Percentiles rank a stretch among this genome's conserved stretches.
Evolutionary conservation across 495 filamentous ascomycete genomes (phyloP).

Genomic region (Rostrohypoxylon terebratum): DNA sequence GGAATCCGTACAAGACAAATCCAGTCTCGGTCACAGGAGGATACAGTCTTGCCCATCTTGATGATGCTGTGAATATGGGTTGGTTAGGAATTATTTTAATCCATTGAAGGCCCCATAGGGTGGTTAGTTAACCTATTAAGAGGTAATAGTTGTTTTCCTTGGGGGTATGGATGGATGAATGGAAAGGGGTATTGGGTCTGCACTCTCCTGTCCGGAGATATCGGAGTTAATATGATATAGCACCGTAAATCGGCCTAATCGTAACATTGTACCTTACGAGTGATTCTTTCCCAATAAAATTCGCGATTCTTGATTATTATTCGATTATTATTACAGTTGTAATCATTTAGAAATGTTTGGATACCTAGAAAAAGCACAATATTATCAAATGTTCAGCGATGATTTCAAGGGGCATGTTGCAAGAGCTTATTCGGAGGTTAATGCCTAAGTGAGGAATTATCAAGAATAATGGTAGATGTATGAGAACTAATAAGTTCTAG

Average conservation of each 20-base stretch:
- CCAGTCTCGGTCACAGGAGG: conserved; percentile 21
- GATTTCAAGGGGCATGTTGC: background rate
- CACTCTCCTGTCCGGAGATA: background rate
- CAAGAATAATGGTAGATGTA: background rate
- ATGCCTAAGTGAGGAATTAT: background rate
- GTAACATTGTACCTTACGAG: background rate
- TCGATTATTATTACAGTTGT: too few species aligned
- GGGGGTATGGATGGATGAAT: background rate
- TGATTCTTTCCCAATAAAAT: background rate
- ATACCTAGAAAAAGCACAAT: background rate
- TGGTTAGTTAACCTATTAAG: background rate
- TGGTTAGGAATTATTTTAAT: background rate
- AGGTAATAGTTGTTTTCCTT: background rate
- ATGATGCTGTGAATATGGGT: background rate
- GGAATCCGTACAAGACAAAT: conserved; percentile 21
- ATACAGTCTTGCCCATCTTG: conserved; percentile 37
- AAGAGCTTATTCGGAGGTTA: background rate
- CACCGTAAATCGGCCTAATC: conserved; percentile 1
- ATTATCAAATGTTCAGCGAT: background rate
- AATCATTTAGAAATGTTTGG: too few species aligned
- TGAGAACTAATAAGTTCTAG: too few species aligned
- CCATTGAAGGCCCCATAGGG: background rate
- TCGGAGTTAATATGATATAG: background rate
- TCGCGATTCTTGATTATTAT: background rate
- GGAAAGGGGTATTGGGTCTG: background rate